Evolutionary conservation across 2,329 filamentous ascomycete genomes (phyloP).

Genomic region (Scolecobasidium constrictum): DNA sequence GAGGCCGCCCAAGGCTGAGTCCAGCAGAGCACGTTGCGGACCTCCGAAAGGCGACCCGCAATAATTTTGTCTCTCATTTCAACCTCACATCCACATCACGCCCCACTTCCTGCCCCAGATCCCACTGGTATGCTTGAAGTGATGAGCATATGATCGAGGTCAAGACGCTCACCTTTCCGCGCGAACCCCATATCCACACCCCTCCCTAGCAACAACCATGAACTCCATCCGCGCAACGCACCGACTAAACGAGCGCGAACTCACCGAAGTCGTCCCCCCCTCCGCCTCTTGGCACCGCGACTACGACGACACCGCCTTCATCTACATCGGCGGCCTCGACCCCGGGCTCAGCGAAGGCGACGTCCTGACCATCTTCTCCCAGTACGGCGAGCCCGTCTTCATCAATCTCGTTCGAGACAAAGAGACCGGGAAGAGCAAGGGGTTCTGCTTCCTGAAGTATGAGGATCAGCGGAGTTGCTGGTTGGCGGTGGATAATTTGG

Average conservation of each 20-base stretch:
- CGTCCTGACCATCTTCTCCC: conserved; percentile 90
- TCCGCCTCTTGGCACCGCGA: conserved; percentile 94
- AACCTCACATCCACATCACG: background rate
- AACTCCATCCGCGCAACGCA: conserved; percentile 90
- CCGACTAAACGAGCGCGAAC: conserved; percentile 85
- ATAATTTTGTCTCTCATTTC: background rate
- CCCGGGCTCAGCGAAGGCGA: conserved; percentile 93
- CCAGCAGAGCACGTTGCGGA: too few species aligned
- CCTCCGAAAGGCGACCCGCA: too few species aligned
- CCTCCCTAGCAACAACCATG: conserved; percentile 47
- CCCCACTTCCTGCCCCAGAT: background rate
- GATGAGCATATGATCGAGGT: too few species aligned
- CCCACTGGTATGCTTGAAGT: too few species aligned
- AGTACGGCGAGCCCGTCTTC: conserved; percentile 90
- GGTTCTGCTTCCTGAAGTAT: conserved; percentile 95
- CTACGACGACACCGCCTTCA: conserved; percentile 92
- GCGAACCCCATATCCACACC: background rate
- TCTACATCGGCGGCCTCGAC: conserved; percentile 91
- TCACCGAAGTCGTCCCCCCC: conserved; percentile 76
- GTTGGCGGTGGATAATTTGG: conserved; percentile 89
- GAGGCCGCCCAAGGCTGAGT: too few species aligned
- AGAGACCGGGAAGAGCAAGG: conserved; percentile 88
- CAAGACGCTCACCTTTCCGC: too few species aligned
- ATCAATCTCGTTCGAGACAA: conserved; percentile 89
- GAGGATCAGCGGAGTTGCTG: conserved; percentile 96